Conservation (phyloP, 2,329 filamentous ascomycete species). For the Sporothrix inflata region DNA sequence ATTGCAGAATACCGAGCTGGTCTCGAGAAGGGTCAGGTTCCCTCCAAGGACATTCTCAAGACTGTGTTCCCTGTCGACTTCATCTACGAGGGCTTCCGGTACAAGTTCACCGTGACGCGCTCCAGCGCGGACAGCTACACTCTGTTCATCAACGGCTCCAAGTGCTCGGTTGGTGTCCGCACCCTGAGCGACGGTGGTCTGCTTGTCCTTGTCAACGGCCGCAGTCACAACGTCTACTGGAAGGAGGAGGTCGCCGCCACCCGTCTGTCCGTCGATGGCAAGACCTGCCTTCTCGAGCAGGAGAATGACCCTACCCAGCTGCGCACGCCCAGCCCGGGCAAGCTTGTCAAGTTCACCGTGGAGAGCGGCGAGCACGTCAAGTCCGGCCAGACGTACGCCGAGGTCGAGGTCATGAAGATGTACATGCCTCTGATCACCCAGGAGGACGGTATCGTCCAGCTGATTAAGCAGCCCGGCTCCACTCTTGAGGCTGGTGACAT, state of each 20-base stretch:
- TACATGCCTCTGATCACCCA: constrained; percentile 97
- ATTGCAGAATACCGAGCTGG: constrained; percentile 84
- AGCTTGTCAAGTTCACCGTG: constrained; percentile 96
- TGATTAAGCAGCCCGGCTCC: constrained; percentile 99
- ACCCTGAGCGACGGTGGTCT: constrained; percentile 93
- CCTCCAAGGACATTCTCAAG: constrained; percentile 94
- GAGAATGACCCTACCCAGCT: constrained; percentile 99
- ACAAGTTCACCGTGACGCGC: constrained; percentile 97
- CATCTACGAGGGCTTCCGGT: constrained; percentile 94
- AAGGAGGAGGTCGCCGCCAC: constrained; percentile 98
- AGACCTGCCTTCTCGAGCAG: constrained; percentile 96
- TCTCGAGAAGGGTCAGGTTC: constrained; percentile 95
- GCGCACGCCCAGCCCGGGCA: constrained; percentile 90
- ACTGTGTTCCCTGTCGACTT: constrained; percentile 98
- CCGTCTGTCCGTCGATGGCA: constrained; percentile 93
- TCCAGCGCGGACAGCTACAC: constrained; percentile 94
- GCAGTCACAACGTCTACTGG: constrained; percentile 99
- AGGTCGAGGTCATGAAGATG: constrained; percentile 99
- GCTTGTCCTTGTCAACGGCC: constrained; percentile 84
- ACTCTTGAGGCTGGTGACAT: constrained; percentile 97
- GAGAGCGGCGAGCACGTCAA: constrained; percentile 93
- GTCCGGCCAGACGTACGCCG: constrained; percentile 90
- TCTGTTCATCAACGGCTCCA: constrained; percentile 98
- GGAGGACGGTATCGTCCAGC: constrained; percentile 93
- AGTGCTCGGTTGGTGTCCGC: constrained; percentile 89